Percentiles rank a stretch among this genome's conserved stretches.
phyloP scores from a whole-genome alignment of 228 moss, liverwort and hornwort genomes.

The Sphagnum fallax region DNA sequence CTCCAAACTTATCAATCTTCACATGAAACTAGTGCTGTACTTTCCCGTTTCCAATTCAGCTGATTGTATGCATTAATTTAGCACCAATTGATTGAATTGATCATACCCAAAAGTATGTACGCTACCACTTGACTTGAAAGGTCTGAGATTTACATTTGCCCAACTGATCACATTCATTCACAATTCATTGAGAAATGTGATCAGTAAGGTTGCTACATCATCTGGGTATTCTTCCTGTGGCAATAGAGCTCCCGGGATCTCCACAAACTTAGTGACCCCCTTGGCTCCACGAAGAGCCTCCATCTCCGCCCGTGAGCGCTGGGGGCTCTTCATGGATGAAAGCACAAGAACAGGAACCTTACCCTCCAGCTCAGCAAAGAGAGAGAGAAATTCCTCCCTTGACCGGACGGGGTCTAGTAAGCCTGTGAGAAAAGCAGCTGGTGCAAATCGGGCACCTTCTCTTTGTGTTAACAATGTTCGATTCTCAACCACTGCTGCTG shows the following conservation, averaged over 20 bases:
- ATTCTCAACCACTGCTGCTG: constrained; percentile 57
- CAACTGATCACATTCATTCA: neutral
- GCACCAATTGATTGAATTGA: too few species aligned
- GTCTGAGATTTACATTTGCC: too few species aligned
- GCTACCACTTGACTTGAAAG: too few species aligned
- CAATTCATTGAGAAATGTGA: constrained; percentile 39
- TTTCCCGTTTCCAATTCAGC: too few species aligned
- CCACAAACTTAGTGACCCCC: constrained; percentile 57
- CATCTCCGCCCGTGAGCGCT: constrained; percentile 77
- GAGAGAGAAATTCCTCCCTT: constrained; percentile 59
- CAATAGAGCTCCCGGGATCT: constrained; percentile 49
- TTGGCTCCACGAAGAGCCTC: constrained; percentile 62
- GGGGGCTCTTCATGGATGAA: constrained; percentile 51
- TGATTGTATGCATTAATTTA: too few species aligned
- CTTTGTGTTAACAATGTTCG: constrained; percentile 70
- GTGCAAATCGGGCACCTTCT: constrained; percentile 87
- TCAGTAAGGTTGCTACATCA: constrained; percentile 32
- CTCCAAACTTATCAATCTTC: too few species aligned
- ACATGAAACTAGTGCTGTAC: too few species aligned
- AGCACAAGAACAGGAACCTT: constrained; percentile 40
- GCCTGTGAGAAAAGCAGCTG: constrained; percentile 84
- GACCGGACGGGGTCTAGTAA: constrained; percentile 60
- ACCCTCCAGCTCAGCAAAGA: constrained; percentile 65
- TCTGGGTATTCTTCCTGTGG: constrained; percentile 80
- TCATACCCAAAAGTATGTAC: too few species aligned